Conservation (phyloP, 2,329 filamentous ascomycete genomes). For the Microsporum ferrugineum region DNA sequence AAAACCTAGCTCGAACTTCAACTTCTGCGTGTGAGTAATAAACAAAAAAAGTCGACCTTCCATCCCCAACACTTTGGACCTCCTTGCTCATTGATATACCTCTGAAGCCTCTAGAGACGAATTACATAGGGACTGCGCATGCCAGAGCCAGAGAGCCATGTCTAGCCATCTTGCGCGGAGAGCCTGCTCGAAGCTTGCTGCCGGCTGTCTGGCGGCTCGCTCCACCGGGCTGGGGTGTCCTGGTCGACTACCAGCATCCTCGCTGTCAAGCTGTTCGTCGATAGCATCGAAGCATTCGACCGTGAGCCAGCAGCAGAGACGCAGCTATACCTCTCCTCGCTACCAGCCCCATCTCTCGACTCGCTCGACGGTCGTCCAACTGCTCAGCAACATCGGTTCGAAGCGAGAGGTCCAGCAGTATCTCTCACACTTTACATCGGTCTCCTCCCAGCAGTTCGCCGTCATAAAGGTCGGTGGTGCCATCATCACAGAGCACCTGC, state of each 20-base stretch:
- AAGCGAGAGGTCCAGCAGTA: slow-evolving; percentile 97
- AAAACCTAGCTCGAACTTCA: too few relatives aligned
- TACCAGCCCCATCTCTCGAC: slow-evolving; percentile 49
- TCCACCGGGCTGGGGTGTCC: slow-evolving; percentile 23
- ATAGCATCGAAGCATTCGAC: slow-evolving; percentile 19
- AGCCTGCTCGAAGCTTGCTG: slow-evolving; percentile 19
- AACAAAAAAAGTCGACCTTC: too few relatives aligned
- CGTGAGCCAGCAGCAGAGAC: slow-evolving; percentile 24
- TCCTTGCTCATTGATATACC: background rate
- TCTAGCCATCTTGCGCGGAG: slow-evolving; percentile 36
- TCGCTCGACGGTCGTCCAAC: slow-evolving; percentile 71
- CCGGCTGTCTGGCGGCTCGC: slow-evolving; percentile 19
- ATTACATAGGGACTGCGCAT: slow-evolving; percentile 6
- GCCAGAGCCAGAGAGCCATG: slow-evolving; percentile 27
- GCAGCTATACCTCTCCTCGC: slow-evolving; percentile 34
- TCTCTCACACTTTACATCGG: slow-evolving; percentile 90
- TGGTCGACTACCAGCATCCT: slow-evolving; percentile 18
- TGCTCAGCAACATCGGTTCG: slow-evolving; percentile 89
- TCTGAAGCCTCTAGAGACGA: background rate
- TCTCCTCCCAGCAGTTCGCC: slow-evolving; percentile 92
- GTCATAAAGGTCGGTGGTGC: slow-evolving; percentile 97
- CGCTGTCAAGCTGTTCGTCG: slow-evolving; percentile 15
- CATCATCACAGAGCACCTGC: slow-evolving; percentile 86
- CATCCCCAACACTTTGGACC: too few relatives aligned
- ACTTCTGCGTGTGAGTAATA: too few relatives aligned